phyloP scores from a whole-genome alignment of 1,284 basidiomycete genomes.

The Cutaneotrichosporon cutaneum region DNA sequence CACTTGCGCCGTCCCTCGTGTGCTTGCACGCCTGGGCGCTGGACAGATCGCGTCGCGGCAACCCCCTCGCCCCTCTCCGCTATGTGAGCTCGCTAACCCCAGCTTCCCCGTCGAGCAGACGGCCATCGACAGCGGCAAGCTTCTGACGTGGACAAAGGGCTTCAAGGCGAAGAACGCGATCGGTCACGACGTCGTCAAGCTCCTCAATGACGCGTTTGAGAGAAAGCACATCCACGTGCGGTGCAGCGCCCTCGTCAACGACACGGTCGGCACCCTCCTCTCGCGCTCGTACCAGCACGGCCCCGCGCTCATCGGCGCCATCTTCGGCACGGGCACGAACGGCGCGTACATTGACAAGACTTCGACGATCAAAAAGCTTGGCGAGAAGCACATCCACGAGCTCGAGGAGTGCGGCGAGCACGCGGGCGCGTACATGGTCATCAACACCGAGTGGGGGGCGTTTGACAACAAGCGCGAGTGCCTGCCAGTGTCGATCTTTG shows the following conservation, averaged over 20 bases:
- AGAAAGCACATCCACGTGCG: constrained; percentile 89
- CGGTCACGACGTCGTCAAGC: constrained; percentile 85
- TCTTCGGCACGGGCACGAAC: constrained; percentile 98
- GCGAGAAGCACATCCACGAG: constrained; percentile 60
- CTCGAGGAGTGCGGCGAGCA: constrained; percentile 49
- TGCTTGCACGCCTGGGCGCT: no score
- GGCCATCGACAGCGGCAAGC: constrained; percentile 80
- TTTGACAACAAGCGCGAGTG: constrained; percentile 87
- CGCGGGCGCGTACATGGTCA: constrained; percentile 76
- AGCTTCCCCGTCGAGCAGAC: constrained; percentile 96
- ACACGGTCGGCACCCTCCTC: constrained; percentile 91
- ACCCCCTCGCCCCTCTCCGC: background rate
- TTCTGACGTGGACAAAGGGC: constrained; percentile 97
- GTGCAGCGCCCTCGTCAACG: constrained; percentile 93
- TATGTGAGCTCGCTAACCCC: background rate
- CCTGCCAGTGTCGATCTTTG: constrained; percentile 86
- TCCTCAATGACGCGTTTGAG: constrained; percentile 91
- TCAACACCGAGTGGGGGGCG: constrained; percentile 97
- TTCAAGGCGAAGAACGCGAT: constrained; percentile 87
- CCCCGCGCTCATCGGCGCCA: constrained; percentile 79
- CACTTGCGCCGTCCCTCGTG: no score
- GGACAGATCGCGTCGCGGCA: no score
- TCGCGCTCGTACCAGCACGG: constrained; percentile 89
- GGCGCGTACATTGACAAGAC: constrained; percentile 93
- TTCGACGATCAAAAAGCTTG: constrained; percentile 78